phyloP scores from a whole-genome alignment of 495 filamentous ascomycete genomes.

The Aspergillus egyptiacus region DNA sequence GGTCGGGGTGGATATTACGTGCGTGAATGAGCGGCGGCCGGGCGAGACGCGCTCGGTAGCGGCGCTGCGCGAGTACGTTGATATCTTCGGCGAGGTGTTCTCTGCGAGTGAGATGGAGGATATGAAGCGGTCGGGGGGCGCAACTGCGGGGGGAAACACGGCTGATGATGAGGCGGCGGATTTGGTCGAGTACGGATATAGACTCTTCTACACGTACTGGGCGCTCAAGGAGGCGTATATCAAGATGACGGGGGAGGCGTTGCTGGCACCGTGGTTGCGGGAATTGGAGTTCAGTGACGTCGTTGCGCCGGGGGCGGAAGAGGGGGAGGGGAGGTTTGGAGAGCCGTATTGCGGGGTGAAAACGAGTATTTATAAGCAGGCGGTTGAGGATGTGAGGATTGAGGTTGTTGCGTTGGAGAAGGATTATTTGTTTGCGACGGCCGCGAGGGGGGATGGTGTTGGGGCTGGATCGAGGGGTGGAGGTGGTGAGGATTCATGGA shows the following conservation, averaged over 20 bases:
- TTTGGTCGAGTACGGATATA: conserved; percentile 57
- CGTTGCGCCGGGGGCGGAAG: conserved; percentile 42
- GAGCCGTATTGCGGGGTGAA: conserved; percentile 46
- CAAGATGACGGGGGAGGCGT: conserved; percentile 86
- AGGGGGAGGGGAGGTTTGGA: conserved; percentile 25
- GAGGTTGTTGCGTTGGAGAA: conserved; percentile 56
- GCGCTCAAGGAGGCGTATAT: conserved; percentile 87
- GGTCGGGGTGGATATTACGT: conserved; percentile 68
- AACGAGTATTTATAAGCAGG: conserved; percentile 44
- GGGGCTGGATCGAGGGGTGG: conserved; percentile 14
- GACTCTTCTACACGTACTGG: conserved; percentile 85
- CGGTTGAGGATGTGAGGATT: conserved; percentile 49
- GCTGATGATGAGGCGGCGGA: too few species aligned
- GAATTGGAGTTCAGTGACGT: conserved; percentile 64
- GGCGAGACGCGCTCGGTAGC: conserved; percentile 37
- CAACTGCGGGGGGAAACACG: background rate
- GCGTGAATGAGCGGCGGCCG: conserved; percentile 56
- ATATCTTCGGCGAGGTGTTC: conserved; percentile 77
- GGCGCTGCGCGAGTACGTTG: conserved; percentile 62
- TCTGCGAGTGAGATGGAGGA: conserved; percentile 48
- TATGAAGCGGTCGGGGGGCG: conserved; percentile 45
- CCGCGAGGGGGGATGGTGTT: conserved; percentile 33
- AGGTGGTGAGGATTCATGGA: conserved; percentile 17
- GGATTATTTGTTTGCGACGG: conserved; percentile 57
- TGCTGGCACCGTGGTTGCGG: conserved; percentile 73